Evolutionary conservation across 192 early-diverging fungal genomes (phyloP), one percentile per base, ranked within the genome.

Genomic region (Pilobolus umbonatus): DNA sequence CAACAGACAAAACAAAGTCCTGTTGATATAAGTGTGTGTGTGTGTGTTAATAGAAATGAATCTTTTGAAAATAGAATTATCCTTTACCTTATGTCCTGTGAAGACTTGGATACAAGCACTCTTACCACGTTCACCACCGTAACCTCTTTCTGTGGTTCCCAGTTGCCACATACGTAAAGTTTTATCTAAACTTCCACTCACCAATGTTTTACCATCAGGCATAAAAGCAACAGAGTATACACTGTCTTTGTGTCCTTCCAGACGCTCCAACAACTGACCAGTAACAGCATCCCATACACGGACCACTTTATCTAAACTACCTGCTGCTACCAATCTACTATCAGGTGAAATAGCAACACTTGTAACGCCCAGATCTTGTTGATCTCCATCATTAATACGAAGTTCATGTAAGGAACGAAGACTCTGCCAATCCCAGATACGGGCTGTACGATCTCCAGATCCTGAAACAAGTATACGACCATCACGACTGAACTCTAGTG

Each of bases 1-100:
- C 94, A 15, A 99, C 95, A 1, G 91, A 94, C 28, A 99, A 79
- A 5, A 99, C 95, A 88, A 94, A 99, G 78, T 99, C 96, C 75
- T 86, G 79, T 64, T 21, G 19, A 34, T 11, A 31, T 4, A 35
- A 44, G 3, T 28, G 46, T 49, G 24, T 21, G 30, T n/a, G n/a
- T n/a, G n/a, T n/a, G n/a, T n/a, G n/a, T n/a, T 7, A 48, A 38
- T 22, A 25, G 9, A 45, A 38, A 52, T 50, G 24, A 19, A 30
- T 29, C 21, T 15, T 49, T 49, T 28, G 2, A 24, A 1, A 12
- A 46, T 46, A 46, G 3, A 21, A 46, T n/a, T 14, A 19, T 14
- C 11, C 24, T 6, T 22, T 64, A 78, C 76, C 64, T 83, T 83
- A 60, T 80, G 81, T 19, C 77, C 83, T n/a, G 39, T 78, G 45